A percentile compares a stretch with the other conserved stretches of the same genome.
Evolutionary conservation across 2,329 filamentous ascomycete species (phyloP).

Genomic region (Paramyrothecium roridum): DNA sequence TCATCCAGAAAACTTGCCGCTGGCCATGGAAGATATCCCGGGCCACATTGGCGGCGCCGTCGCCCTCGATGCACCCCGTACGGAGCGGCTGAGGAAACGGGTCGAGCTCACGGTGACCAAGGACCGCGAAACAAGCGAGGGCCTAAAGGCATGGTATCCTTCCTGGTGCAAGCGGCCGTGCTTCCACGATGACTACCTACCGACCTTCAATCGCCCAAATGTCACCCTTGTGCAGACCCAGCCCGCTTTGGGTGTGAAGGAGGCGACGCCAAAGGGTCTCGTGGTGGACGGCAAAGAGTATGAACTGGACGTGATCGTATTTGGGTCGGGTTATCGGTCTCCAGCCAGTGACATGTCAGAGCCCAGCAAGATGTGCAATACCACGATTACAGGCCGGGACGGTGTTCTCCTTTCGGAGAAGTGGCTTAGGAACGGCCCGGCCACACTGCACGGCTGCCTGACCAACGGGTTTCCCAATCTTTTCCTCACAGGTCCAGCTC

Average conservation of each 20-base stretch:
- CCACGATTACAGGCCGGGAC: constrained; percentile 36
- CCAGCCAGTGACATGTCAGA: background rate
- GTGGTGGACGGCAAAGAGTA: constrained; percentile 45
- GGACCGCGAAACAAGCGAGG: constrained; percentile 45
- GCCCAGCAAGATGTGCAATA: background rate
- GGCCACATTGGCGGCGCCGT: constrained; percentile 30
- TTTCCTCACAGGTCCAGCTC: constrained; percentile 40
- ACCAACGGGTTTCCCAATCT: constrained; percentile 51
- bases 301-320: background rate
- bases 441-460: constrained; percentile 49
- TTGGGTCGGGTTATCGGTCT: background rate
- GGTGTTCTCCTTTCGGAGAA: constrained; percentile 40
- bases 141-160: constrained; percentile 58
- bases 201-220: constrained; percentile 54
- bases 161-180: constrained; percentile 61
- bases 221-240: constrained; percentile 58
- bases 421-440: constrained; percentile 34
- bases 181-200: constrained; percentile 59
- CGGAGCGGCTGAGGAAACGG: constrained; percentile 42
- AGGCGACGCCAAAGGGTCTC: constrained; percentile 42
- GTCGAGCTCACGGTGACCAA: constrained; percentile 32
- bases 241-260: constrained; percentile 34
- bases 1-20: constrained; percentile 10
- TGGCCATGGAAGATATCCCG: constrained; percentile 13
- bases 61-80: constrained; percentile 35